Evolutionary conservation across 352 stramenopile genomes (phyloP), one percentile per base, ranked within the genome.

Genomic region (Poterioochromonas sp.): DNA sequence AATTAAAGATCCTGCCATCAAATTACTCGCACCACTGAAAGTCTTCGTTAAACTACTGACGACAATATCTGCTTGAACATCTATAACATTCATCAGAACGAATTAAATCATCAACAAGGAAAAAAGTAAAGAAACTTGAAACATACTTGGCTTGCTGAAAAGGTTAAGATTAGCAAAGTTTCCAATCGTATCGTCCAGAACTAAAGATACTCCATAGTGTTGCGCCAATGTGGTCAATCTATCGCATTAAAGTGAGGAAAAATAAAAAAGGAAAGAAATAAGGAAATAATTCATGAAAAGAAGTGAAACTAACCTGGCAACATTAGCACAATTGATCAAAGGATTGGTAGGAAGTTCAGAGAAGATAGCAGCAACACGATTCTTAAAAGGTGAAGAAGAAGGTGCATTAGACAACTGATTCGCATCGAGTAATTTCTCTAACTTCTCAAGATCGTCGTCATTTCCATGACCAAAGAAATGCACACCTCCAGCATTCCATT

Each of bases 261-360:
- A n/a, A n/a, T n/a, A n/a, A n/a, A n/a, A n/a, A n/a, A n/a, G n/a
- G n/a, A n/a, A n/a, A n/a, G n/a, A n/a, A n/a, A n/a, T n/a, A n/a
- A n/a, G n/a, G n/a, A n/a, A n/a, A n/a, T n/a, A n/a, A n/a, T n/a
- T n/a, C n/a, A n/a, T n/a, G n/a, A n/a, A n/a, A n/a, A n/a, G n/a
- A n/a, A n/a, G n/a, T n/a, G n/a, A n/a, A n/a, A n/a, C n/a, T n/a
- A 97, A 82, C 26, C 85, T 83, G 34, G 87, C 85, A 18, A 97
- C 81, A 69, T 97, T 88, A 0, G 90, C 83, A 81, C 86, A 87
- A 11, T 91, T 88, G 60, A 97, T 82, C 76, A 97, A 80, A 39
- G 92, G 92, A 83, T 97, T 97, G 41, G 88, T 89, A 0, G 91
- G 92, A 62, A 96, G 94, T 82, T 97, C 92, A 15, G 90, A 94